These are phyloP conservation scores for Cercospora citrullina DNA, from an alignment of 2,329 filamentous ascomycete genomes.

Conservation along the genomic window DNA sequence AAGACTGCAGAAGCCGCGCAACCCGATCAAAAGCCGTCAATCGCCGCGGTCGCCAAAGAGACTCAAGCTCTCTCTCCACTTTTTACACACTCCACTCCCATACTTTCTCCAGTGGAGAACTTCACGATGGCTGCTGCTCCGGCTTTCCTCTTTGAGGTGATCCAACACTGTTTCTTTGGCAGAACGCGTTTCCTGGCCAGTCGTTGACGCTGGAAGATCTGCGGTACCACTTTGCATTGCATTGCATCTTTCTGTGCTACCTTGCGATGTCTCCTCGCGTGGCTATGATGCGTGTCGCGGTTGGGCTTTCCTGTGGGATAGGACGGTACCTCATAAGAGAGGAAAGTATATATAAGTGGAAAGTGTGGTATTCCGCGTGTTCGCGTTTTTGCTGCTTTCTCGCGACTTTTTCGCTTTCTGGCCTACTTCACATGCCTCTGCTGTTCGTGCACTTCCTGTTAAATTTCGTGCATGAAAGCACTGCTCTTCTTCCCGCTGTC, in stretches of 20 bases:
- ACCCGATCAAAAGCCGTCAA: slow-evolving; percentile 6
- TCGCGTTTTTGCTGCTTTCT: not conserved
- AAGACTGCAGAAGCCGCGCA: not conserved
- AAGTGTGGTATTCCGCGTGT: not conserved
- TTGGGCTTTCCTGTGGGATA: not conserved
- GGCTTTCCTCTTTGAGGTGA: not conserved
- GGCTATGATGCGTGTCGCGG: not conserved
- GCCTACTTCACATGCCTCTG: too few relatives aligned
- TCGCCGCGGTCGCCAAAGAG: not conserved
- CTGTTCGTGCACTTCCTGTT: too few relatives aligned
- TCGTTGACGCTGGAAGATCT: not conserved
- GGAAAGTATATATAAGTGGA: not conserved
- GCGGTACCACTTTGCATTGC: not conserved
- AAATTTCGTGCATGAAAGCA: not conserved
- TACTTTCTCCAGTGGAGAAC: not conserved
- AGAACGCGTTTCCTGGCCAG: not conserved
- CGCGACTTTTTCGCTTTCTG: not conserved
- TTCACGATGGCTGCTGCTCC: not conserved
- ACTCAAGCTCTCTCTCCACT: not conserved
- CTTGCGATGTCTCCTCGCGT: not conserved
- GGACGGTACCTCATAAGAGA: not conserved
- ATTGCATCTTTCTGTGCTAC: not conserved
- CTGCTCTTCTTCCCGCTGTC: not conserved
- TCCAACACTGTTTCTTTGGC: not conserved
- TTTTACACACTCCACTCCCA: not conserved